These are phyloP conservation scores for Albugo laibachii DNA, from an alignment of 352 stramenopile genomes.

Conservation along the genomic window DNA sequence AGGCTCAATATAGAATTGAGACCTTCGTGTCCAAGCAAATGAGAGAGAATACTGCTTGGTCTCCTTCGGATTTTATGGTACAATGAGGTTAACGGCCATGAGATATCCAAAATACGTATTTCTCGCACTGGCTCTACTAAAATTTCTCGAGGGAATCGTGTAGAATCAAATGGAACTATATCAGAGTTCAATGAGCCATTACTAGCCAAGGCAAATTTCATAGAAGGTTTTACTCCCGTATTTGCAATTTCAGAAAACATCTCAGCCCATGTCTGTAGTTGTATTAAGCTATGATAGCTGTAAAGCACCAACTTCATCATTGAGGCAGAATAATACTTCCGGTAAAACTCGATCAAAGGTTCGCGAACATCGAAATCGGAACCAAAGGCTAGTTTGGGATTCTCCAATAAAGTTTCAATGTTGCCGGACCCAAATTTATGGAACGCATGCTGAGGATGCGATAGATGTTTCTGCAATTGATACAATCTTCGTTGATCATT, in stretches of 20 bases:
- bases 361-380: constrained; percentile 35
- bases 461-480: constrained; percentile 63
- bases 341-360: constrained; percentile 69
- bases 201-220: constrained; percentile 12
- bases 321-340: constrained; percentile 78
- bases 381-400: constrained; percentile 8
- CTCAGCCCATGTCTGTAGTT: constrained; percentile 54
- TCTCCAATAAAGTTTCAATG: constrained; percentile 42
- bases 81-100: constrained; percentile 33
- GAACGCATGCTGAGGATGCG: constrained; percentile 59
- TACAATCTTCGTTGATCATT: constrained; percentile 79
- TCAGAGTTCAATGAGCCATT: constrained; percentile 10
- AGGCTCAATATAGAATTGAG: constrained; percentile 82
- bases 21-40: constrained; percentile 89
- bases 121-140: constrained; percentile 51
- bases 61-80: constrained; percentile 29
- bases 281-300: constrained; percentile 72
- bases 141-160: constrained; percentile 13
- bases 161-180: constrained; percentile 8
- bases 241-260: constrained; percentile 63
- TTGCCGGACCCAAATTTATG: constrained; percentile 85
- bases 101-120: constrained; percentile 43
- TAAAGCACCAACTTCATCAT: constrained; percentile 83
- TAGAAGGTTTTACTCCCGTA: constrained; percentile 16
- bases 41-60: constrained; percentile 71